Percentiles rank a stretch among this genome's conserved stretches.
Evolutionary conservation across 257 asterid species (phyloP).

Genomic region (Nemophila menziesii): DNA sequence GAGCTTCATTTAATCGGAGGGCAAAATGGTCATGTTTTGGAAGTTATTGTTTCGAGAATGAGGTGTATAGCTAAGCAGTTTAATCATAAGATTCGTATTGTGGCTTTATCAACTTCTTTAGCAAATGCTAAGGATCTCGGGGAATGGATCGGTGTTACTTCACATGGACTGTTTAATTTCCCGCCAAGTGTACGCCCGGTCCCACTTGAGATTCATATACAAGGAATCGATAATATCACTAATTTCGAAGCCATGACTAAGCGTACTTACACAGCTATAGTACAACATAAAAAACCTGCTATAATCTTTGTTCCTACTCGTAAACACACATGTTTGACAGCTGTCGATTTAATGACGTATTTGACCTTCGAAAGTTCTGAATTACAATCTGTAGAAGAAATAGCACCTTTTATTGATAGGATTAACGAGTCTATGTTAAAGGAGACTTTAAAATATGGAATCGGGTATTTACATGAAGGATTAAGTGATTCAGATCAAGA

Average conservation of each 20-base stretch:
- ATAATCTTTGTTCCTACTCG: conserved; percentile 35
- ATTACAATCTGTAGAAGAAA: conserved; percentile 18
- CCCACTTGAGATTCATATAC: conserved; percentile 35
- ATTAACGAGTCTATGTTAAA: conserved; percentile 25
- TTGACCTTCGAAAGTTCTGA: conserved; percentile 20
- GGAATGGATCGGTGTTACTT: conserved; percentile 40
- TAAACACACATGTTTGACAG: conserved; percentile 36
- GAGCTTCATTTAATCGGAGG: conserved; percentile 38
- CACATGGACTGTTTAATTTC: conserved; percentile 38
- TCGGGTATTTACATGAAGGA: conserved; percentile 38
- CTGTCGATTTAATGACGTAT: conserved; percentile 36
- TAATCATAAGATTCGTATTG: conserved; percentile 24
- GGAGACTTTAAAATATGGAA: conserved; percentile 25
- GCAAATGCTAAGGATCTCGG: conserved; percentile 42
- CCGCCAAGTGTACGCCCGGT: conserved; percentile 39
- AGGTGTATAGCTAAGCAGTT: conserved; percentile 25
- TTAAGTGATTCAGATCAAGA: conserved; percentile 27
- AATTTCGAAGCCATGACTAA: conserved; percentile 39
- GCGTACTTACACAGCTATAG: conserved; percentile 31
- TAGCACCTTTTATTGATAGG: conserved; percentile 24
- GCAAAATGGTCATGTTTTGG: conserved; percentile 27
- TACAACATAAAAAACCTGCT: conserved; percentile 35
- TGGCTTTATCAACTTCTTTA: conserved; percentile 30
- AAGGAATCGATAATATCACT: conserved; percentile 33
- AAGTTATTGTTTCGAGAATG: conserved; percentile 36